A percentile compares a stretch with the other conserved stretches of the same genome.
These are phyloP conservation scores for Lentinus polychrous DNA, from an alignment of 1,284 basidiomycete species.

Conservation along the genomic window DNA sequence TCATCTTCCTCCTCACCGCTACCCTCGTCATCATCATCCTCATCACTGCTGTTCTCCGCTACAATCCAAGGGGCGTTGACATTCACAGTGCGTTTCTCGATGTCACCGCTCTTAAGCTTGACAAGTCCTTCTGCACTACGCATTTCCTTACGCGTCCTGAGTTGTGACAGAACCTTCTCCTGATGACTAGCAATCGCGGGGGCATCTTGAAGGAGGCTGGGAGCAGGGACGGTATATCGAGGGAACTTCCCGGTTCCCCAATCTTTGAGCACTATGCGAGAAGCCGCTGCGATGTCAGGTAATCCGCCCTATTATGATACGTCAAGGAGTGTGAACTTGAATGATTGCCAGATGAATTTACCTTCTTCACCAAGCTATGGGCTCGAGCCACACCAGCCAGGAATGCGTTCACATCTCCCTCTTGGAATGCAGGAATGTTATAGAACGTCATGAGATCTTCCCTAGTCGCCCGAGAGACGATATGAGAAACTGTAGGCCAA, in stretches of 20 bases:
- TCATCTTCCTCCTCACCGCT: not conserved
- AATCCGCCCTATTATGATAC: constrained; percentile 51
- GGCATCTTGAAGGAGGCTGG: constrained; percentile 19
- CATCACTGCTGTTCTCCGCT: constrained; percentile 5
- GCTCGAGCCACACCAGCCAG: constrained; percentile 79
- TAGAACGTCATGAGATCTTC: constrained; percentile 90
- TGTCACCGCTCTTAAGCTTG: not conserved
- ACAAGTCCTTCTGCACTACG: constrained; percentile 43
- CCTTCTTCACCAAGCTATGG: constrained; percentile 79
- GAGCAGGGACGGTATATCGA: constrained; percentile 67
- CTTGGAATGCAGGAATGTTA: constrained; percentile 79
- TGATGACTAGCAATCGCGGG: constrained; percentile 27
- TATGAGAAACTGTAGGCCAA: constrained; percentile 50
- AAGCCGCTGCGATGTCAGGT: constrained; percentile 74
- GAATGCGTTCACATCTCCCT: constrained; percentile 70
- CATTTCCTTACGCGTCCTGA: constrained; percentile 56
- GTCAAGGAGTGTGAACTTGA: not conserved
- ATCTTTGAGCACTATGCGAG: constrained; percentile 81
- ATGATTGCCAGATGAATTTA: constrained; percentile 26
- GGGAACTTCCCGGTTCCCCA: constrained; percentile 82
- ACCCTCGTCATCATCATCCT: constrained; percentile 7
- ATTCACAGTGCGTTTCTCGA: not conserved
- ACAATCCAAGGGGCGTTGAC: not conserved
- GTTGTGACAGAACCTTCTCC: constrained; percentile 37
- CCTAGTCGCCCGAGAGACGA: constrained; percentile 66